Evolutionary conservation across 345 rosid genomes (phyloP), one percentile per base, ranked within the genome.

Genomic region (Populus ilicifolia): DNA sequence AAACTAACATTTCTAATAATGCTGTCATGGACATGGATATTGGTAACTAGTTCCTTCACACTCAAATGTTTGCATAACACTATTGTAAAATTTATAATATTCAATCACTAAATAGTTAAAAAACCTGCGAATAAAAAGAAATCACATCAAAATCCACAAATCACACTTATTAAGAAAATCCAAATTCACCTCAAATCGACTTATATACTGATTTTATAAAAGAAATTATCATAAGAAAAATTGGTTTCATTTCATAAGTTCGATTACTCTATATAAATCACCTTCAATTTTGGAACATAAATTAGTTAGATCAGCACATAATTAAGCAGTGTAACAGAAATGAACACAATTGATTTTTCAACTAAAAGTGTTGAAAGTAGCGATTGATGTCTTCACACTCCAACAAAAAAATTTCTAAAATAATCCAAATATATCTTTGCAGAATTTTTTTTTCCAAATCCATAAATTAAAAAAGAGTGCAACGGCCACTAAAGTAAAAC

Each of bases 11-110:
- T 81, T 77, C 87, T 75, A 46, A 33, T 73, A 48, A 70, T 69
- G 72, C 82, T 74, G 65, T 17, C 65, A 39, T 80, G 78, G 0
- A 75, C 76, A 29, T 86, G 84, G 48, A 69, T 62, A 69, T 64
- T 79, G 41, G 76, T 59, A 64, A 83, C 69, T 12, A 81, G 75
- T 61, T 81, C 86, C 63, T 72, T 79, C 75, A 85, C 75, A 1
- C 69, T 79, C 68, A 79, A 73, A 69, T 81, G 77, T 77, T 80
- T 78, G 79, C 64, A 76, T 13, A 85, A 64, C 11, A 73, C 18
- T 12, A 81, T 62, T n/a, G 71, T 39, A 2, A 85, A 80, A 46
- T 78, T 80, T 79, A 85, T 68, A 44, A 23, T 75, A 25, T 30
- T 62, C 8, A 43, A n/a, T 43, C 27, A 12, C 21, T 20, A 16